These are phyloP conservation scores for Psilocybe subaeruginosa DNA, from an alignment of 768 basidiomycete genomes.

Conservation along the genomic window DNA sequence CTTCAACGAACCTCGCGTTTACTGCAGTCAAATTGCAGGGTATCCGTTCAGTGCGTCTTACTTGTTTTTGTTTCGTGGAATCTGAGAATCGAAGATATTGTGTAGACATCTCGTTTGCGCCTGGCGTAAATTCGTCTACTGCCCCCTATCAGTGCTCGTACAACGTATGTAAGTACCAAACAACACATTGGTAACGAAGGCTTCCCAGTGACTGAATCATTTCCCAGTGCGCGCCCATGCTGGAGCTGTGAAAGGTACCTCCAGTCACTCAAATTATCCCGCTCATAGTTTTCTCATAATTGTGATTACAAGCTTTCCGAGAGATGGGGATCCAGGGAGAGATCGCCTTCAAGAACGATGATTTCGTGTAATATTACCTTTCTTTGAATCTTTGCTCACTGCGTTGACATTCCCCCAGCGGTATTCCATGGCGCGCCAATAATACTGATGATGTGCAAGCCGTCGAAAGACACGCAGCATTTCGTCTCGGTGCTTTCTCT, in stretches of 20 bases:
- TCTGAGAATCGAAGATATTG: not conserved
- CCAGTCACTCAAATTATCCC: too few relatives aligned
- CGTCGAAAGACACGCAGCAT: slow-evolving; percentile 52
- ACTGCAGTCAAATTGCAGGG: slow-evolving; percentile 36
- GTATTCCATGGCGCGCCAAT: slow-evolving; percentile 49
- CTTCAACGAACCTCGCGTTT: slow-evolving; percentile 54
- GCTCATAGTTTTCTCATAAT: too few relatives aligned
- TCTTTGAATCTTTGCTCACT: not conserved
- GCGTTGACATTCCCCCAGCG: slow-evolving; percentile 27
- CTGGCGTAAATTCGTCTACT: slow-evolving; percentile 43
- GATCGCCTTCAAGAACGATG: slow-evolving; percentile 57
- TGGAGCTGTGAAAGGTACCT: slow-evolving; percentile 48
- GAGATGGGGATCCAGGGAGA: slow-evolving; percentile 52
- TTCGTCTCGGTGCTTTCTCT: slow-evolving; percentile 52
- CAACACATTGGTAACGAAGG: not conserved
- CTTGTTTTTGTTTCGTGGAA: not conserved
- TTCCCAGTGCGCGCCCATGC: slow-evolving; percentile 48
- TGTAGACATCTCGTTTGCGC: slow-evolving; percentile 41
- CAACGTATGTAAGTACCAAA: slow-evolving; percentile 38
- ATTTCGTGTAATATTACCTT: slow-evolving; percentile 38
- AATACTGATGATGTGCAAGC: slow-evolving; percentile 45
- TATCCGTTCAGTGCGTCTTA: slow-evolving; percentile 44
- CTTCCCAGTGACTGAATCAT: not conserved
- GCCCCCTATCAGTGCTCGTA: slow-evolving; percentile 50
- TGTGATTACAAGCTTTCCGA: slow-evolving; percentile 37